Conservation (phyloP, 257 asterid genomes). For the Solanum virginianum region DNA sequence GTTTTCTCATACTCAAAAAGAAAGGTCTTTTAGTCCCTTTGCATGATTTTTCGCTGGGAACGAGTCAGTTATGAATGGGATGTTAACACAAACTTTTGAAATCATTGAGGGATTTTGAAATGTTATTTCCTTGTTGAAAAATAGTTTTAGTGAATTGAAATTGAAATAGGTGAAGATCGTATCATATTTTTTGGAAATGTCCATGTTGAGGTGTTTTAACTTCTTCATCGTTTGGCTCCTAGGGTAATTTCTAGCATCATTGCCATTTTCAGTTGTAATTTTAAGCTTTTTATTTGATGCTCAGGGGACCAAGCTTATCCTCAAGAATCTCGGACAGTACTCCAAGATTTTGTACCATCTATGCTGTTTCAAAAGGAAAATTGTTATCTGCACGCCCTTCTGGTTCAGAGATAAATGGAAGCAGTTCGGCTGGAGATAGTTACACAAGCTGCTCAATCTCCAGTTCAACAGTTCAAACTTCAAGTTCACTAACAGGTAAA, state of each 20-base stretch:
- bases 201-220: neutral
- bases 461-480: constrained; percentile 29
- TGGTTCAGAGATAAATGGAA: constrained; percentile 35
- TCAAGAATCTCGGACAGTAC: constrained; percentile 44
- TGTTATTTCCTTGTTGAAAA: neutral
- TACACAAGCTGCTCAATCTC: constrained; percentile 36
- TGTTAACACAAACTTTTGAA: neutral
- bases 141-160: neutral
- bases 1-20: neutral
- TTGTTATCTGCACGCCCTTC: constrained; percentile 59
- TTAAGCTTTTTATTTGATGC: neutral
- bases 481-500: constrained; percentile 39
- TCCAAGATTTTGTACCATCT: constrained; percentile 60
- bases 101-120: neutral
- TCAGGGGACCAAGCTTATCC: constrained; percentile 51
- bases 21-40: neutral
- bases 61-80: neutral
- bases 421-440: constrained; percentile 36
- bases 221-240: neutral
- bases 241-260: neutral
- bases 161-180: neutral
- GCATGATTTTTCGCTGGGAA: neutral
- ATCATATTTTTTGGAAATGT: neutral
- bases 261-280: neutral
- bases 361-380: constrained; percentile 74